phyloP scores from a whole-genome alignment of 129 eudicot genomes.

The Artemisia annua region DNA sequence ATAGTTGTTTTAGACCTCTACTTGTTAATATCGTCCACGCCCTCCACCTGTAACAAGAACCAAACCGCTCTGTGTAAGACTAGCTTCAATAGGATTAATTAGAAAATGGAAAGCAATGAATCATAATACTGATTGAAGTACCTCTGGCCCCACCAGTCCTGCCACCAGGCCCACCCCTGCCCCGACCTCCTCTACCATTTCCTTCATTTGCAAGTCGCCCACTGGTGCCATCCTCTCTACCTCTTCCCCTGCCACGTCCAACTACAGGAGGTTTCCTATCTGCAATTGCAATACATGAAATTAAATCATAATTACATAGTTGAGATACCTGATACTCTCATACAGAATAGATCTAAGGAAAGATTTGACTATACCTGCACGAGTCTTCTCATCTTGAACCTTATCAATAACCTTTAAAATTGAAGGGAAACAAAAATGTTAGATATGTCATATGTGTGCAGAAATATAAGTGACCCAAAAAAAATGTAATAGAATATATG shows the following conservation, averaged over 20 bases:
- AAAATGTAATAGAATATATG: not conserved
- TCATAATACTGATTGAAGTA: not conserved
- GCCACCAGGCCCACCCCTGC: conserved; percentile 58
- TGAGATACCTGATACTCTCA: not conserved
- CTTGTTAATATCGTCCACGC: conserved; percentile 7
- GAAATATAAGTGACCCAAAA: not conserved
- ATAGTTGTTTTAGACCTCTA: not conserved
- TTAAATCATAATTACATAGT: not conserved
- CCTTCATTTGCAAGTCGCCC: conserved; percentile 59
- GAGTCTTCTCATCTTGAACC: conserved; percentile 84
- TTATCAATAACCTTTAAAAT: conserved; percentile 71
- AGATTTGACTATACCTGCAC: conserved; percentile 49
- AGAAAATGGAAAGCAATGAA: not conserved
- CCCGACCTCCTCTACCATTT: conserved; percentile 54
- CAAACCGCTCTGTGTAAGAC: not conserved
- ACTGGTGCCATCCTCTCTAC: conserved; percentile 40
- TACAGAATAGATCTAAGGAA: not conserved
- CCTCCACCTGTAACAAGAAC: conserved; percentile 23
- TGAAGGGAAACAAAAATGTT: conserved; percentile 7
- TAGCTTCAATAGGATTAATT: not conserved
- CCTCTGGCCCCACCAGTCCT: conserved; percentile 62
- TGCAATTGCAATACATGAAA: conserved; percentile 28
- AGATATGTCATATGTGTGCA: not conserved
- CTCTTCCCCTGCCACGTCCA: conserved; percentile 92
- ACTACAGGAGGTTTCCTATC: conserved; percentile 90